These are phyloP conservation scores for Mycosarcoma mackinlayi DNA, from an alignment of 1,284 basidiomycete genomes.

Conservation along the genomic window DNA sequence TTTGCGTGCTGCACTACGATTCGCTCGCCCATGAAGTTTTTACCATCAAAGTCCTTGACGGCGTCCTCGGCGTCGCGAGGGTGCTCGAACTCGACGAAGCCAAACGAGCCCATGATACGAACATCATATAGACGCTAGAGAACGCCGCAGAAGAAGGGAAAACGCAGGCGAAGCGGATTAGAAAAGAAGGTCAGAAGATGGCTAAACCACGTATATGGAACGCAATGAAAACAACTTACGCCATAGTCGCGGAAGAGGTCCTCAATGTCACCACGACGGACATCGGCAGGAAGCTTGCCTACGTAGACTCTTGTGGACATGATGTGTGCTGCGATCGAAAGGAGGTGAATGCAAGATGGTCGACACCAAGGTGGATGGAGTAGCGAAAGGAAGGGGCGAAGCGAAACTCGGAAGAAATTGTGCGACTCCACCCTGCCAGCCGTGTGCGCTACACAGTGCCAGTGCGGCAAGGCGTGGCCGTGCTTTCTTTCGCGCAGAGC, in stretches of 20 bases:
- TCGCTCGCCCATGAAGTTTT: slow-evolving; percentile 65
- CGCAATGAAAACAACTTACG: slow-evolving; percentile 34
- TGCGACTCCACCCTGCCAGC: slow-evolving; percentile 2
- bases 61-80: slow-evolving; percentile 66
- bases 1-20: slow-evolving; percentile 66
- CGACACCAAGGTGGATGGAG: slow-evolving; percentile 4
- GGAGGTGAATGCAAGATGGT: background rate
- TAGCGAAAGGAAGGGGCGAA: background rate
- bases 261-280: slow-evolving; percentile 60
- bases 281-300: slow-evolving; percentile 60
- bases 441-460: too few relatives aligned
- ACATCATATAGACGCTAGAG: slow-evolving; percentile 54
- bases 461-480: too few relatives aligned
- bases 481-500: slow-evolving; percentile 15
- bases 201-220: background rate
- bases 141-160: too few relatives aligned
- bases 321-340: background rate
- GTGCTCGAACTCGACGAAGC: slow-evolving; percentile 66
- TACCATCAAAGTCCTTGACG: slow-evolving; percentile 65
- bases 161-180: background rate
- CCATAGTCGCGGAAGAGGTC: slow-evolving; percentile 66
- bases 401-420: background rate
- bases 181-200: background rate
- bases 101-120: slow-evolving; percentile 66
- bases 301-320: slow-evolving; percentile 64